Evolutionary conservation across 257 asterid genomes (phyloP).

Genomic region (Salvia hispanica): DNA sequence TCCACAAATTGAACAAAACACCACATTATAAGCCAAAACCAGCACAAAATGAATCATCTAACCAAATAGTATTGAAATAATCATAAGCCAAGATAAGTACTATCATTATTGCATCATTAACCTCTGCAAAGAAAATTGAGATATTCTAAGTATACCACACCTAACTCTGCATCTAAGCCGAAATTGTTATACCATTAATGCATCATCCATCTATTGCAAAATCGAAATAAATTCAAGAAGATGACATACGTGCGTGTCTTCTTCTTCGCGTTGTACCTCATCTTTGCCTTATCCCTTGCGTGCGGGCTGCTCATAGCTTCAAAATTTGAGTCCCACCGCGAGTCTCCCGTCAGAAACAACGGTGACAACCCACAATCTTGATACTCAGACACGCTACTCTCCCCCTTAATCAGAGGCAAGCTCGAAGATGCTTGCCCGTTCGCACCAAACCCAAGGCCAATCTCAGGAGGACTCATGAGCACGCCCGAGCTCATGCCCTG

Average conservation of each 20-base stretch:
- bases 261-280: slow-evolving; percentile 86
- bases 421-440: slow-evolving; percentile 52
- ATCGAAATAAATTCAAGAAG: neutral
- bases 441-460: slow-evolving; percentile 50
- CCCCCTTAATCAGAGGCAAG: slow-evolving; percentile 55
- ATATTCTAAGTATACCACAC: neutral
- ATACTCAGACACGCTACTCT: slow-evolving; percentile 57
- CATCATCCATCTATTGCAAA: neutral
- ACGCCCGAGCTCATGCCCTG: slow-evolving; percentile 41
- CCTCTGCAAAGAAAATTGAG: no score
- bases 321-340: slow-evolving; percentile 62
- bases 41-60: neutral
- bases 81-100: no score
- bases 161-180: no score
- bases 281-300: slow-evolving; percentile 80
- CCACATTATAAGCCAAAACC: neutral
- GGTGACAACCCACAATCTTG: slow-evolving; percentile 76
- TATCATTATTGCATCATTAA: no score
- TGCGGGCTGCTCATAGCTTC: slow-evolving; percentile 51
- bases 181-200: neutral
- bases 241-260: slow-evolving; percentile 65
- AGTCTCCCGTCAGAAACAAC: slow-evolving; percentile 44
- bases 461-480: no score
- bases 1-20: neutral
- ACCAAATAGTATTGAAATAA: no score